Evolutionary conservation across 164 flowering plant species (phyloP).

Genomic region (Chimonanthus praecox): DNA sequence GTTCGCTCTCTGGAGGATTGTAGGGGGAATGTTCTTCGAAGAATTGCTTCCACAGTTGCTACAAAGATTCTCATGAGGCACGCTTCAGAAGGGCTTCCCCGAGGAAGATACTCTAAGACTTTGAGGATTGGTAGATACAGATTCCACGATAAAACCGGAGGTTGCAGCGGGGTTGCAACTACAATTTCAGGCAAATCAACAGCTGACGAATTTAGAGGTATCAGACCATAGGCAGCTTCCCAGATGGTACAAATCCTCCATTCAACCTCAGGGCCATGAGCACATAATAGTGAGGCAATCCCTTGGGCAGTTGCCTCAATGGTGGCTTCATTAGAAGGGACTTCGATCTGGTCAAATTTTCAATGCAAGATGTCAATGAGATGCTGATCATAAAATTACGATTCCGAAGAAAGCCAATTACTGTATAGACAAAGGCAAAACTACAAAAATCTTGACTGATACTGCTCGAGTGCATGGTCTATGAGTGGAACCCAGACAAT

Average conservation of each 20-base stretch:
- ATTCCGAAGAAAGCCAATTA: background rate
- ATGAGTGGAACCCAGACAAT: too few relatives aligned
- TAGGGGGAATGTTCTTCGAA: conserved; percentile 78
- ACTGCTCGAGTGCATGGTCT: too few relatives aligned
- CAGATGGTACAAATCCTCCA: conserved; percentile 98
- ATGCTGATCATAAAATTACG: background rate
- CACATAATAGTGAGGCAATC: conserved; percentile 95
- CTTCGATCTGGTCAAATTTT: conserved; percentile 53
- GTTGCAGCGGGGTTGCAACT: conserved; percentile 87
- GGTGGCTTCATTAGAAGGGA: conserved; percentile 81
- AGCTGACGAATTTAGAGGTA: conserved; percentile 76
- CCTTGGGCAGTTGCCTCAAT: conserved; percentile 99
- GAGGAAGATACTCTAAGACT: conserved; percentile 94
- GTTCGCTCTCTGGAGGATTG: conserved; percentile 49
- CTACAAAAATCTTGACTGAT: too few relatives aligned
- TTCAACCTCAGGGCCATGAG: conserved; percentile 98
- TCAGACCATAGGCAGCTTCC: conserved; percentile 98
- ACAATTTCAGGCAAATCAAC: conserved; percentile 93
- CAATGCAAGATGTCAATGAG: conserved; percentile 4
- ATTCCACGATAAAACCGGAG: conserved; percentile 92
- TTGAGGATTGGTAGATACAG: conserved; percentile 88
- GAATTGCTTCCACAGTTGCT: conserved; percentile 92
- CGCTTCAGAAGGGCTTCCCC: conserved; percentile 97
- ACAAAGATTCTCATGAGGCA: conserved; percentile 96
- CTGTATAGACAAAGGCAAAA: background rate